These are phyloP conservation scores for Paramarasmius palmivorus DNA, from an alignment of 1,284 basidiomycete genomes.

Conservation along the genomic window DNA sequence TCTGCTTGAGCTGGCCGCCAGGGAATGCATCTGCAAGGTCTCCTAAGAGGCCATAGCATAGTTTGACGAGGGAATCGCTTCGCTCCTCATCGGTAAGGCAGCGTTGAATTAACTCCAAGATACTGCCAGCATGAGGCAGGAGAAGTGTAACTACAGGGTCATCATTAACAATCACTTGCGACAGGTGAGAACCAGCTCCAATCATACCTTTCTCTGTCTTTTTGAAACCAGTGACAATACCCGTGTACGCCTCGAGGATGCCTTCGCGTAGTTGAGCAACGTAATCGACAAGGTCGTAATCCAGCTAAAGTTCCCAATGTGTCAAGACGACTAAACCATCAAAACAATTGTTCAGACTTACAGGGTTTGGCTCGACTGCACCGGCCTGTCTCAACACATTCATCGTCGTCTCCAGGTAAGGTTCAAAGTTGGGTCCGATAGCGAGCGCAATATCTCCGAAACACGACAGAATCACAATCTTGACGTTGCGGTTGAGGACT, in stretches of 20 bases:
- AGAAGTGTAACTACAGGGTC: slow-evolving; percentile 56
- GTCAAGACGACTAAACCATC: slow-evolving; percentile 7
- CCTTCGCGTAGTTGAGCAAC: slow-evolving; percentile 90
- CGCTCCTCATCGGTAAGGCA: slow-evolving; percentile 85
- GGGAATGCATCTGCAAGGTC: slow-evolving; percentile 91
- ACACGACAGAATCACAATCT: slow-evolving; percentile 92
- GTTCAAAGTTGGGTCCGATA: slow-evolving; percentile 85
- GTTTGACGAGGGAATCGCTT: slow-evolving; percentile 76
- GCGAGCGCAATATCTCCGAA: slow-evolving; percentile 98
- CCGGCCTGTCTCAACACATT: slow-evolving; percentile 91
- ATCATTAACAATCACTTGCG: not conserved
- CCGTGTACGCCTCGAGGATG: slow-evolving; percentile 96
- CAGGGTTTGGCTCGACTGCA: slow-evolving; percentile 81
- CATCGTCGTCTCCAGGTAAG: slow-evolving; percentile 91
- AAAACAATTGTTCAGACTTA: slow-evolving; percentile 41
- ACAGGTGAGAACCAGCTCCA: not conserved
- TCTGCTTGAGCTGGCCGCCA: slow-evolving; percentile 77
- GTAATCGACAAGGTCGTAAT: slow-evolving; percentile 92
- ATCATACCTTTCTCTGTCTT: slow-evolving; percentile 71
- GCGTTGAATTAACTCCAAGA: slow-evolving; percentile 83
- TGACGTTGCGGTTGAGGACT: slow-evolving; percentile 90
- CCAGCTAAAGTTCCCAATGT: slow-evolving; percentile 50
- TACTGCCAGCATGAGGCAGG: slow-evolving; percentile 72
- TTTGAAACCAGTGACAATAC: slow-evolving; percentile 91
- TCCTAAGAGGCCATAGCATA: slow-evolving; percentile 85